Conservation (phyloP, 768 basidiomycete genomes). For the Tephrocybe rancida region DNA sequence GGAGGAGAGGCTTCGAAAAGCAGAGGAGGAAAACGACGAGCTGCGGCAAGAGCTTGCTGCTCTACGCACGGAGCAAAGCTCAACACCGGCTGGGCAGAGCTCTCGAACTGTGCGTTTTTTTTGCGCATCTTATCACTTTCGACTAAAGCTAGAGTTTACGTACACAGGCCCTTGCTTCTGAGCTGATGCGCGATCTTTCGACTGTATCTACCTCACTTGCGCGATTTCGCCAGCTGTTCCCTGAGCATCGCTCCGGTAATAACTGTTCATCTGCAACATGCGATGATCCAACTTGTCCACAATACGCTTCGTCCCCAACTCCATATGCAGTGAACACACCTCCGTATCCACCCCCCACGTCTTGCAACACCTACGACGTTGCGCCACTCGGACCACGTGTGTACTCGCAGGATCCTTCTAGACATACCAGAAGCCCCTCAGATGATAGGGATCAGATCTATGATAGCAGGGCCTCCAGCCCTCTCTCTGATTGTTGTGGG, state of each 20-base stretch:
- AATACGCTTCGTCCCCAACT: too few species aligned
- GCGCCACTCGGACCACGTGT: too few species aligned
- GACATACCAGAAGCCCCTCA: background rate
- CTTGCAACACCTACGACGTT: too few species aligned
- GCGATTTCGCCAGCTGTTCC: background rate
- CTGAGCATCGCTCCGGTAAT: background rate
- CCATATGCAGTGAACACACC: too few species aligned
- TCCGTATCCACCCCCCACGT: too few species aligned
- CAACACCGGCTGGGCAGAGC: background rate
- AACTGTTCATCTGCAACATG: background rate
- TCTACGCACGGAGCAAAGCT: slow-evolving; percentile 34
- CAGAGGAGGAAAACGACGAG: slow-evolving; percentile 54
- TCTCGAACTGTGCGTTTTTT: background rate
- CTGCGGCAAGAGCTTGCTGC: slow-evolving; percentile 49
- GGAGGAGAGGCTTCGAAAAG: slow-evolving; percentile 50
- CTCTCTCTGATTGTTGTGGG: background rate
- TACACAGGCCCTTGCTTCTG: background rate
- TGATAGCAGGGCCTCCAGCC: background rate
- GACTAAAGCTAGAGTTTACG: too few species aligned
- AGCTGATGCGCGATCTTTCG: background rate
- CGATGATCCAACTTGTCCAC: too few species aligned
- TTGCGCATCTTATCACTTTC: too few species aligned
- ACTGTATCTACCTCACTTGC: background rate
- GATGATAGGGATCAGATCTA: too few species aligned
- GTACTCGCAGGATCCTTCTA: background rate